phyloP scores from a whole-genome alignment of 176 grass and related monocot genomes.

The Stipa capillata region DNA sequence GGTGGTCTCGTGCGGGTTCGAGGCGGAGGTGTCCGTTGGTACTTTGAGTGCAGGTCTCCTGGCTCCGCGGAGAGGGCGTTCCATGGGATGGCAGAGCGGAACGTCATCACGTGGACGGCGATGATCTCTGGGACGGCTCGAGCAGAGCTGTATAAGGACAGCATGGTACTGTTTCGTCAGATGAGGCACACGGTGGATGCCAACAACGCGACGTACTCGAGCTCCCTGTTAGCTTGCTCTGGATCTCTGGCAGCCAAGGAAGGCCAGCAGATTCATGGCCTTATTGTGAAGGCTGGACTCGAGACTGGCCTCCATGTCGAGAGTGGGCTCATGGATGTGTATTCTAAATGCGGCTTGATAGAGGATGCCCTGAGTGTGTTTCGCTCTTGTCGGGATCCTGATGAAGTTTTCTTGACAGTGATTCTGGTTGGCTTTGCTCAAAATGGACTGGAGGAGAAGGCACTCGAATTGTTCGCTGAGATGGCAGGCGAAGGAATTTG shows the following conservation, averaged over 20 bases:
- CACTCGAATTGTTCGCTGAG: too few relatives aligned
- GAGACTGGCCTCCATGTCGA: slow-evolving; percentile 38
- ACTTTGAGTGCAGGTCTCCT: slow-evolving; percentile 39
- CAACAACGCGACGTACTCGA: slow-evolving; percentile 48
- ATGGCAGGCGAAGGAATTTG: slow-evolving; percentile 20
- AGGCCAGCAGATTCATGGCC: too few relatives aligned
- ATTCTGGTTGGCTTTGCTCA: slow-evolving; percentile 75
- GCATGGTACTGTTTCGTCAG: slow-evolving; percentile 50
- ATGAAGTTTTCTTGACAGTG: slow-evolving; percentile 52
- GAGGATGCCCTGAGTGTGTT: slow-evolving; percentile 55
- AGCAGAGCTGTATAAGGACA: slow-evolving; percentile 30
- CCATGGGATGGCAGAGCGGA: too few relatives aligned
- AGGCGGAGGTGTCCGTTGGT: slow-evolving; percentile 36
- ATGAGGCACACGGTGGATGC: too few relatives aligned
- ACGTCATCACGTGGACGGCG: too few relatives aligned
- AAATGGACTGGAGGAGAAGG: slow-evolving; percentile 50
- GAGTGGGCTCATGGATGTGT: too few relatives aligned
- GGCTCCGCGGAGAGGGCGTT: slow-evolving; percentile 34
- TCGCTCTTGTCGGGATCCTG: slow-evolving; percentile 41
- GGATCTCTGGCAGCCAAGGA: slow-evolving; percentile 35
- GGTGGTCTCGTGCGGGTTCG: slow-evolving; percentile 31
- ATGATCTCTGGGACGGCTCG: slow-evolving; percentile 58
- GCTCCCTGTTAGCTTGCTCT: slow-evolving; percentile 49
- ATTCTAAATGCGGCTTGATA: slow-evolving; percentile 69
- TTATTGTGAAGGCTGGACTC: slow-evolving; percentile 60